Evolutionary conservation across 768 basidiomycete genomes (phyloP).

Genomic region (Mycena albidolilacea): DNA sequence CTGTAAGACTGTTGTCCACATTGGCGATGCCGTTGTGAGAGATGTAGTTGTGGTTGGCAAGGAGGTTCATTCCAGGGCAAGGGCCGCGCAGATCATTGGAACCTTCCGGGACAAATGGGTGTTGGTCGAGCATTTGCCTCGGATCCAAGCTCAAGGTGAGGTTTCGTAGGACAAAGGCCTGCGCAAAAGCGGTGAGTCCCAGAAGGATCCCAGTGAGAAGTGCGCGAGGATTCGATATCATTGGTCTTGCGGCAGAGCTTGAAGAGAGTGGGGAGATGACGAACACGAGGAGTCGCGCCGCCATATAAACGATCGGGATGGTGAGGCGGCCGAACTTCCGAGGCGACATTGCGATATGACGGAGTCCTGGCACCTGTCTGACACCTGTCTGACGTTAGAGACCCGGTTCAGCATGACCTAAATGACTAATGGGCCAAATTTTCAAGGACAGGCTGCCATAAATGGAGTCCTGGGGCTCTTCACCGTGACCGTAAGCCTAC

Average conservation of each 20-base stretch:
- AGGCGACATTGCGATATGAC: not conserved
- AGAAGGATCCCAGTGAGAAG: not conserved
- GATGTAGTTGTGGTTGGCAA: not conserved
- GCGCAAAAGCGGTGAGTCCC: not conserved
- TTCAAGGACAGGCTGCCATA: no score
- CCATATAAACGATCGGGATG: not conserved
- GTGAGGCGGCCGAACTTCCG: not conserved
- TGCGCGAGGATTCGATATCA: not conserved
- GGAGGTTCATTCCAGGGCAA: not conserved
- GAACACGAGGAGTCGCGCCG: not conserved
- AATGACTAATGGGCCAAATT: no score
- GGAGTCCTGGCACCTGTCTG: not conserved
- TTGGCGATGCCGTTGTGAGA: not conserved
- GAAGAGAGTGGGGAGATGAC: not conserved
- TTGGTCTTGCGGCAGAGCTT: not conserved
- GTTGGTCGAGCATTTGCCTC: not conserved
- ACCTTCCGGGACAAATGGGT: not conserved
- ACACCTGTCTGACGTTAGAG: not conserved
- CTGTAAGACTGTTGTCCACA: not conserved
- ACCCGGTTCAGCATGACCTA: no score
- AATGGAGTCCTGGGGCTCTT: no score
- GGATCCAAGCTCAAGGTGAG: conserved; percentile 1
- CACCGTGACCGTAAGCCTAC: no score
- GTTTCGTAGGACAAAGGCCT: not conserved
- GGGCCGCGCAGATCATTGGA: not conserved